Conservation (phyloP, 2,329 filamentous ascomycete genomes). For the Aureobasidium sp. region DNA sequence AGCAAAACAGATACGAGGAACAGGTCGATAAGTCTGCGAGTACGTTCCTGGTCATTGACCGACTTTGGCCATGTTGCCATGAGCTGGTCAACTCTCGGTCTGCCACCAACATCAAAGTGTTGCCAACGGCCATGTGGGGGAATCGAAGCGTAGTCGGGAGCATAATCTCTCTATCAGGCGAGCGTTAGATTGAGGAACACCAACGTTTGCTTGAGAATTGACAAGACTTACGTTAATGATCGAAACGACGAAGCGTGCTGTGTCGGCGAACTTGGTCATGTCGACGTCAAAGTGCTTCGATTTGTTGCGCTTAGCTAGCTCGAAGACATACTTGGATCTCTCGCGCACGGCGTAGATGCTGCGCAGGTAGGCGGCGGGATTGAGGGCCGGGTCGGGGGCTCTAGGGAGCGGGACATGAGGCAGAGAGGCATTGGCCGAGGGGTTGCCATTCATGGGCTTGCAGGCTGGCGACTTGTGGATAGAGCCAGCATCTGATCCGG, state of each 20-base stretch:
- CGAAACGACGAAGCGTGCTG: slow-evolving; percentile 78
- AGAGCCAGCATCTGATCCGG: slow-evolving; percentile 5
- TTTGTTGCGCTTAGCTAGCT: slow-evolving; percentile 68
- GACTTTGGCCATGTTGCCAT: slow-evolving; percentile 60
- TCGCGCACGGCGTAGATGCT: slow-evolving; percentile 85
- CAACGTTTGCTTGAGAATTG: not conserved
- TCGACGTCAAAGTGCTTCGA: slow-evolving; percentile 85
- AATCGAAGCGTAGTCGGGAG: slow-evolving; percentile 61
- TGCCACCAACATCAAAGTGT: slow-evolving; percentile 73
- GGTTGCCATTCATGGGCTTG: slow-evolving; percentile 16
- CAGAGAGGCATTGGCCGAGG: slow-evolving; percentile 37
- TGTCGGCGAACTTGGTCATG: slow-evolving; percentile 72
- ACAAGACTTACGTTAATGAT: slow-evolving; percentile 72
- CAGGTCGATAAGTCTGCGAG: slow-evolving; percentile 66
- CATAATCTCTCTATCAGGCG: slow-evolving; percentile 55
- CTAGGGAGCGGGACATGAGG: slow-evolving; percentile 69
- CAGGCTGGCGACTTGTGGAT: slow-evolving; percentile 9
- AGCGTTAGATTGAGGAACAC: not conserved
- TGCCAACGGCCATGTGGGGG: slow-evolving; percentile 82
- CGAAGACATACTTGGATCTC: slow-evolving; percentile 61
- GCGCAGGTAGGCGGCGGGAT: slow-evolving; percentile 83
- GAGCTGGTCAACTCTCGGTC: slow-evolving; percentile 63
- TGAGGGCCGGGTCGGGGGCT: slow-evolving; percentile 76
- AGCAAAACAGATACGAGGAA: slow-evolving; percentile 75
- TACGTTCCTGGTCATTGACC: slow-evolving; percentile 64